These are phyloP conservation scores for Elsinoe necatrix DNA, from an alignment of 2,329 filamentous ascomycete genomes.

Conservation along the genomic window DNA sequence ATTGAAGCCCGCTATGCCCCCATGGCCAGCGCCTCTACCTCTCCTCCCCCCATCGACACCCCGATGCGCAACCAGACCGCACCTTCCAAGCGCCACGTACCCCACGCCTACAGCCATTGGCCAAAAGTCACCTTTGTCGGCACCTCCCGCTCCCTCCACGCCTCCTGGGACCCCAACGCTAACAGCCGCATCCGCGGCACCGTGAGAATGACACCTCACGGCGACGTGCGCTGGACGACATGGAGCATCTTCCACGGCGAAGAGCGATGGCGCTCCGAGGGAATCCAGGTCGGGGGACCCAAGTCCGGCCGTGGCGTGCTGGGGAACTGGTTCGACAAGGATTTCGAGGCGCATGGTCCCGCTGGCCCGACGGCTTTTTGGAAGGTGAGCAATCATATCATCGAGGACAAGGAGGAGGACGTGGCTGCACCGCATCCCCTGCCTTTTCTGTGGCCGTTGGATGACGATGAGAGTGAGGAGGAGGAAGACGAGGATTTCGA, in stretches of 20 bases:
- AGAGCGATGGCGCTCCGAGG: constrained; percentile 68
- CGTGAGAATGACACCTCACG: constrained; percentile 58
- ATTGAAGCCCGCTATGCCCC: neutral
- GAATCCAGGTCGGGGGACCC: constrained; percentile 63
- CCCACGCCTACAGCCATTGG: constrained; percentile 25
- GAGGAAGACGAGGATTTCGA: constrained; percentile 15
- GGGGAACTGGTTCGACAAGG: constrained; percentile 72
- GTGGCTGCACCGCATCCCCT: neutral
- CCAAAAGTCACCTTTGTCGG: constrained; percentile 64
- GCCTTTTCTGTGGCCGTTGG: neutral
- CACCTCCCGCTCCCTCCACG: constrained; percentile 52
- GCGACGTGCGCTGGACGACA: constrained; percentile 67
- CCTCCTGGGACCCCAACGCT: constrained; percentile 59
- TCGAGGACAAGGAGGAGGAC: constrained; percentile 35
- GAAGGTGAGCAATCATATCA: constrained; percentile 51
- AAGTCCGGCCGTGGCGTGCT: constrained; percentile 58
- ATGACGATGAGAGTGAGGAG: constrained; percentile 14
- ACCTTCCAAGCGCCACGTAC: neutral
- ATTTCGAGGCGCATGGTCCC: constrained; percentile 60
- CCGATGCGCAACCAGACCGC: neutral
- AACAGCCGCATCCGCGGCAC: constrained; percentile 57
- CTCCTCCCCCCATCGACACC: neutral
- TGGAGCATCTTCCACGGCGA: constrained; percentile 56
- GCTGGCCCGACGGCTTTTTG: constrained; percentile 69
- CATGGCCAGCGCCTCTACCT: neutral